A percentile compares a stretch with the other conserved stretches of the same genome.
These are phyloP conservation scores for Hanseniaspora gamundiae DNA, from an alignment of 1,139 yeast species.

Conservation along the genomic window DNA sequence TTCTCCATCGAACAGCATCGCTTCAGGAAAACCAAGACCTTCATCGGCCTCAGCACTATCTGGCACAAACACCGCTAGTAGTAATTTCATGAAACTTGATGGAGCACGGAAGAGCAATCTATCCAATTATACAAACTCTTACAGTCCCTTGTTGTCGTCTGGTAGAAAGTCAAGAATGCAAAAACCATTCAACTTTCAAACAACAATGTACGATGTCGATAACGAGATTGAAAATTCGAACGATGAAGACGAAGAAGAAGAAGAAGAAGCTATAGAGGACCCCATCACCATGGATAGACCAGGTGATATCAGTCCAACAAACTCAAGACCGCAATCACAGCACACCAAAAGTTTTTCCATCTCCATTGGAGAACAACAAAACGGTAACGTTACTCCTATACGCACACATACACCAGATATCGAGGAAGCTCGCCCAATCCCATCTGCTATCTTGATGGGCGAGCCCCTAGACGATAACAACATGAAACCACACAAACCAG, in stretches of 20 bases:
- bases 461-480: slow-evolving; percentile 1
- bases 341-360: not conserved
- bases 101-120: too few species aligned
- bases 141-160: not conserved
- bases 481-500: not conserved
- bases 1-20: too few species aligned
- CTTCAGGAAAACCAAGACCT: too few species aligned
- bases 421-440: not conserved
- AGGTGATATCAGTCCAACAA: slow-evolving; percentile 3
- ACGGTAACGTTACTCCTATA: not conserved
- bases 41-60: not conserved
- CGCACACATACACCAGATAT: not conserved
- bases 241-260: not conserved
- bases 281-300: not conserved
- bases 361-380: not conserved
- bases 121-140: too few species aligned
- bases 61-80: not conserved
- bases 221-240: not conserved
- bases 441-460: not conserved
- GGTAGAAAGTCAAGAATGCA: not conserved
- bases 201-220: slow-evolving; percentile 5
- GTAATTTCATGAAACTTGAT: not conserved
- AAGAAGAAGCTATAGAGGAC: slow-evolving; percentile 1
- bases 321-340: not conserved
- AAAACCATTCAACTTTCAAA: slow-evolving; percentile 6